phyloP scores from a whole-genome alignment of 805 yeast species.

The Schizosaccharomyces cryophilus region DNA sequence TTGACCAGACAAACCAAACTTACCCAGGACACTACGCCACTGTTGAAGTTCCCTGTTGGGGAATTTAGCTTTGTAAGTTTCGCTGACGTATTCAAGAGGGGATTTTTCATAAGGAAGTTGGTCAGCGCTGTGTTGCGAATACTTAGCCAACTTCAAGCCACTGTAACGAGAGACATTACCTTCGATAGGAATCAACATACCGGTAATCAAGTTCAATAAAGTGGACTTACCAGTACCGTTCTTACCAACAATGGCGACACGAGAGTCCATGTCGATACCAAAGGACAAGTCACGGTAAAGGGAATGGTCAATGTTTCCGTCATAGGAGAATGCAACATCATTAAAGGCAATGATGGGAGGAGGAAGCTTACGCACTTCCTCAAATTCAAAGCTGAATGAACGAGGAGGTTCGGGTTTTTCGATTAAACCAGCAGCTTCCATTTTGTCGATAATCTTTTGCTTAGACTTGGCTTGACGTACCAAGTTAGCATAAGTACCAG shows the following conservation, averaged over 20 bases:
- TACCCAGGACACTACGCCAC: conserved; percentile 84
- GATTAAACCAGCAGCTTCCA: conserved; percentile 95
- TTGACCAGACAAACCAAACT: conserved; percentile 96
- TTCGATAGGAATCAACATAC: conserved; percentile 63
- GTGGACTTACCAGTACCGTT: conserved; percentile 98
- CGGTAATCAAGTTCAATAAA: conserved; percentile 86
- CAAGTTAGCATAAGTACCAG: conserved; percentile 97
- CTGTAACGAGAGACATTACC: conserved; percentile 96
- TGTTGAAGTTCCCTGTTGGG: conserved; percentile 88
- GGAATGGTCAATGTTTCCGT: conserved; percentile 51
- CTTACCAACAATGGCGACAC: conserved; percentile 94
- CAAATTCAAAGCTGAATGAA: conserved; percentile 82
- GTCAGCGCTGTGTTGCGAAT: conserved; percentile 96
- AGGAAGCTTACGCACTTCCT: conserved; percentile 87
- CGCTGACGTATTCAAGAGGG: conserved; percentile 67
- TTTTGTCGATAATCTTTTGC: conserved; percentile 96
- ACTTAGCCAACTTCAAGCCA: conserved; percentile 92
- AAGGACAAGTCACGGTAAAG: conserved; percentile 76
- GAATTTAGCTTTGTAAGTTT: conserved; percentile 52
- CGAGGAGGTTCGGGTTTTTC: conserved; percentile 80
- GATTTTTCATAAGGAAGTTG: conserved; percentile 88
- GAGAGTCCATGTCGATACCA: conserved; percentile 98
- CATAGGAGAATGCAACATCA: conserved; percentile 74
- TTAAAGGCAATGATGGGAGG: conserved; percentile 97
- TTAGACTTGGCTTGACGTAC: conserved; percentile 97